phyloP scores from a whole-genome alignment of 129 eudicot species.

The Flaveria robusta region DNA sequence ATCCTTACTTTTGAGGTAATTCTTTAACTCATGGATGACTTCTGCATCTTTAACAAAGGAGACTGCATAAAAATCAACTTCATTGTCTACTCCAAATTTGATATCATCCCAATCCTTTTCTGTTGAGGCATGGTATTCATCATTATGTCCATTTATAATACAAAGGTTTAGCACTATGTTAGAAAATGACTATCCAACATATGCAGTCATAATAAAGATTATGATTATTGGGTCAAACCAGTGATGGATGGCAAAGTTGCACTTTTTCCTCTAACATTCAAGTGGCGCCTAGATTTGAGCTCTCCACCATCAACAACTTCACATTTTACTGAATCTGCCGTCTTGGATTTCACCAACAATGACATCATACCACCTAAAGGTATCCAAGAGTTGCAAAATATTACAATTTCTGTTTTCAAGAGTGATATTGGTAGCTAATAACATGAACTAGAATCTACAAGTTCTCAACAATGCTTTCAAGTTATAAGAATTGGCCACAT shows the following conservation, averaged over 20 bases:
- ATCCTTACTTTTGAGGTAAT: conserved; percentile 72
- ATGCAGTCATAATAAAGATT: conserved; percentile 8
- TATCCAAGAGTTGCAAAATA: background rate
- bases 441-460: background rate
- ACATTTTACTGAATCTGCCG: conserved; percentile 86
- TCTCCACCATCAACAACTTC: conserved; percentile 99
- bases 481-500: background rate
- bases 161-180: background rate
- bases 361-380: conserved; percentile 95
- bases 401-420: background rate
- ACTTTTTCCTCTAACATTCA: conserved; percentile 95
- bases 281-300: conserved; percentile 92
- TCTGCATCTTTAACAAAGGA: conserved; percentile 97
- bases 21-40: conserved; percentile 87
- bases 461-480: background rate
- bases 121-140: conserved; percentile 36
- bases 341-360: conserved; percentile 76
- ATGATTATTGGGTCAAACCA: conserved; percentile 47
- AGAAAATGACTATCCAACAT: background rate
- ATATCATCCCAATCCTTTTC: conserved; percentile 99
- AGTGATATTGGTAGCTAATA: background rate
- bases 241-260: conserved; percentile 97
- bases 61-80: conserved; percentile 94
- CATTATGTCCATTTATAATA: conserved; percentile 15
- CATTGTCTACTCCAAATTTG: conserved; percentile 94